A percentile compares a stretch with the other conserved stretches of the same genome.
phyloP scores from a whole-genome alignment of 139 green algal genomes.

The Volvox africanus region DNA sequence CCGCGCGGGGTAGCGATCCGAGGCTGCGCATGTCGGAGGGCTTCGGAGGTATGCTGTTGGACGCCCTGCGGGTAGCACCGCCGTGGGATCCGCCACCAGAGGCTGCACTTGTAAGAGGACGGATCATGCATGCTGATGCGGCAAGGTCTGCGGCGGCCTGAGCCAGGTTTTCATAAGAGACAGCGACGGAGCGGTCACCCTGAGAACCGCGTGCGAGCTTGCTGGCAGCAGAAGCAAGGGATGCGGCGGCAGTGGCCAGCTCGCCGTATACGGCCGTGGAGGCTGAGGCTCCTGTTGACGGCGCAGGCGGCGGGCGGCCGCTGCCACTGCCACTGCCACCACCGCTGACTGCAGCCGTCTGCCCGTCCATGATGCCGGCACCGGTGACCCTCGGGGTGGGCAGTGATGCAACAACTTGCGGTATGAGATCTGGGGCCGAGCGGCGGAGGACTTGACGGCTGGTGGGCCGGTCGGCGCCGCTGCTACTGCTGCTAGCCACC shows the following conservation, averaged over 20 bases:
- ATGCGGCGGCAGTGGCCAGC: conserved; percentile 21
- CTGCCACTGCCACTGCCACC: background rate
- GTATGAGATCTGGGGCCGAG: background rate
- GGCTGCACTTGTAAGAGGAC: background rate
- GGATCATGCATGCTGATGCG: conserved; percentile 5
- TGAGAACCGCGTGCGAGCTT: conserved; percentile 1
- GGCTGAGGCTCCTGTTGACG: background rate
- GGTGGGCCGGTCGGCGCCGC: background rate
- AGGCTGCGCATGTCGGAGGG: background rate
- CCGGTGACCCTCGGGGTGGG: background rate
- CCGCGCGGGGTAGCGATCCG: background rate
- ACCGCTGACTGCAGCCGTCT: background rate
- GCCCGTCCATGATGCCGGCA: background rate
- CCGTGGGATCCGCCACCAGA: background rate
- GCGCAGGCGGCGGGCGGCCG: background rate
- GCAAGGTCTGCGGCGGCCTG: conserved; percentile 23
- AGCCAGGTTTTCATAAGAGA: conserved; percentile 29
- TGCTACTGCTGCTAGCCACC: background rate
- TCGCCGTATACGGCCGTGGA: conserved; percentile 19
- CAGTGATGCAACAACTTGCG: background rate
- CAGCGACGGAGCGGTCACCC: background rate
- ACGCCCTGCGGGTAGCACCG: background rate
- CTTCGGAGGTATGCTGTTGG: background rate
- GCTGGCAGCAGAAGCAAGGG: conserved; percentile 3
- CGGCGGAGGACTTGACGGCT: background rate